Base-by-base conservation (phyloP, 1,284 basidiomycete species). In the Melampsora americana region DNA sequence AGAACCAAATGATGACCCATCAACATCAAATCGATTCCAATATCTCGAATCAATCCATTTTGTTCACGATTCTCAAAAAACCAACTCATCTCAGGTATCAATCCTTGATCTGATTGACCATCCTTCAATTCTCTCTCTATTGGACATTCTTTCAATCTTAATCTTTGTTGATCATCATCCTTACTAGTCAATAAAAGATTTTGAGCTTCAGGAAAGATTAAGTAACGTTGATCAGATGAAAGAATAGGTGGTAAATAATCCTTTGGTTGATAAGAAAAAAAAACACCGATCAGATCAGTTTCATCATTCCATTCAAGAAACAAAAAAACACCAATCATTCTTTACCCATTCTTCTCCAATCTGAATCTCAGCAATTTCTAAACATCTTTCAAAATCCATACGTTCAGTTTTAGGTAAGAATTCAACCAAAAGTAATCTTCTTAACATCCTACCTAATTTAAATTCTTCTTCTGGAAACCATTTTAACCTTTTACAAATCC, bases 1-100 rank as follows among this genome's bases (percentile, higher is more conserved):
- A 84, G 79, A 26, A 84, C 78, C 26, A 84, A 78, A 61, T 84
- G 83, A 77, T 83, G 80, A 64, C 78, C 72, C 20, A 84, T 79
- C 60, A 82, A 26, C 5, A 81, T 80, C 20, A 84, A 79, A 69
- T 84, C 83, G 59, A 83, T 78, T 11, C 80, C 80, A 42, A 84
- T 81, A 26, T 82, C 81, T 35, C 80, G 79, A 61, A 83, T 79
- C 44, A 84, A 75, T 14, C 78, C 62, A 42, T 78, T 80, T 77
- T 84, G 83, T 32, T 81, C 80, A 20, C 82, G 79, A 71, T 84
- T 84, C 66, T 73, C 73, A 30, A 42, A n/a, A 66, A 35, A 14
- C 14, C 6, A 14, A 48, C 69, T n/a, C 16, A 77, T 66, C 78
- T 71, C 56, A 77, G 77, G 35, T 79, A 79, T 20, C 42, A 66